Conservation (phyloP, 2,329 filamentous ascomycete genomes). For the Fusarium sp. region DNA sequence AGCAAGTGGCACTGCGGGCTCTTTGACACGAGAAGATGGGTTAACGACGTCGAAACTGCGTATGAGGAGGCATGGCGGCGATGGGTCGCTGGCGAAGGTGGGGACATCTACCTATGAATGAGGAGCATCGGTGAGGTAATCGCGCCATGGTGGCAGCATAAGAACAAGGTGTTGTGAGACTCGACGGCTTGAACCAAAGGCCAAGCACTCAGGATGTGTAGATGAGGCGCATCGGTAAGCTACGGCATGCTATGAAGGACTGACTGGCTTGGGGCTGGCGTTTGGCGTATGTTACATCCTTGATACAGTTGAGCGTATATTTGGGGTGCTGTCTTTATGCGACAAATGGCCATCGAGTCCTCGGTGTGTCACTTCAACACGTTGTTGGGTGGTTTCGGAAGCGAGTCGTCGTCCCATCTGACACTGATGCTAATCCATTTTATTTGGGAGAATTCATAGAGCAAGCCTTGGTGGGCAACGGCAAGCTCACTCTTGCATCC, state of each 20-base stretch:
- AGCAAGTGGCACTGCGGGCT: conserved; percentile 86
- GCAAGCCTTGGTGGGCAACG: conserved; percentile 7
- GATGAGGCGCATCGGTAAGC: conserved; percentile 18
- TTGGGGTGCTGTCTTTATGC: conserved; percentile 8
- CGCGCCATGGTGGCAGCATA: conserved; percentile 1
- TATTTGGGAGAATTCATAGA: conserved; percentile 14
- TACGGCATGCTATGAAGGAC: conserved; percentile 8
- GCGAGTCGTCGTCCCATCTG: not conserved
- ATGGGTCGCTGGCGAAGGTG: conserved; percentile 88
- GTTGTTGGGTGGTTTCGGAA: not conserved
- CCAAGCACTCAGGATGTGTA: conserved; percentile 13
- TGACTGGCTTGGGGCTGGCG: conserved; percentile 20
- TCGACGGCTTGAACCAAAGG: conserved; percentile 7
- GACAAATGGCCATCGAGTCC: not conserved
- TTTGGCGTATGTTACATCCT: conserved; percentile 21
- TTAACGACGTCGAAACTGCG: conserved; percentile 85
- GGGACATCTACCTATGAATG: conserved; percentile 83
- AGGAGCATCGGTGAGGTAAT: not conserved
- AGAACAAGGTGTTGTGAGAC: not conserved
- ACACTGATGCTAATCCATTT: conserved; percentile 11
- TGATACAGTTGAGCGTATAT: conserved; percentile 2
- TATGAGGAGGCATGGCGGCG: conserved; percentile 89
- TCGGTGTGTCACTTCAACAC: conserved; percentile 3
- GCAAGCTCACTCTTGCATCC: conserved; percentile 8
- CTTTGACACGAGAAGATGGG: conserved; percentile 93